A percentile compares a stretch with the other conserved stretches of the same genome.
phyloP scores from a whole-genome alignment of 1,284 basidiomycete genomes.

The Ustilago cynodontis region DNA sequence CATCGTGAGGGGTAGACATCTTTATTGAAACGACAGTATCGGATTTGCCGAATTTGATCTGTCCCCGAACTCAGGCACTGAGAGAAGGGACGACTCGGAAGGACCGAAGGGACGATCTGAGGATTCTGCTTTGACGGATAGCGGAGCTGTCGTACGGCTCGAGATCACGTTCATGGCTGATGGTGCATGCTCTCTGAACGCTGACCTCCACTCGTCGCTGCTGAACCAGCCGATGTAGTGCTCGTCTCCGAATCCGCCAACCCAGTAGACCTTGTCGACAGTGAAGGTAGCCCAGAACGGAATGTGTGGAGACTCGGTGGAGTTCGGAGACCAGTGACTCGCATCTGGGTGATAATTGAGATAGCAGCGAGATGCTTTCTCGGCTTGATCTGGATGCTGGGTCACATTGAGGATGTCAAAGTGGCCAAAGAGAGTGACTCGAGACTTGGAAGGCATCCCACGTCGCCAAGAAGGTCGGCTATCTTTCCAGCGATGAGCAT shows the following conservation, averaged over 20 bases:
- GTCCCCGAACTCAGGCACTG: neutral
- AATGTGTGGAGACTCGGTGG: constrained; percentile 58
- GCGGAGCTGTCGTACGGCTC: neutral
- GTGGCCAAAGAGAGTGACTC: constrained; percentile 63
- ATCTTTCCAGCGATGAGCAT: constrained; percentile 45
- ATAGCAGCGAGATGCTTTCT: constrained; percentile 51
- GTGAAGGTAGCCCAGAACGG: constrained; percentile 63
- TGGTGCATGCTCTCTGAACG: constrained; percentile 15
- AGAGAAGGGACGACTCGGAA: neutral
- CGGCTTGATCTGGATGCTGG: constrained; percentile 12
- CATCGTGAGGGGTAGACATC: too few species aligned
- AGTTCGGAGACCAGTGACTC: constrained; percentile 57
- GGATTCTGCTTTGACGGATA: neutral
- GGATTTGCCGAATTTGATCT: neutral
- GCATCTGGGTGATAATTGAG: constrained; percentile 59
- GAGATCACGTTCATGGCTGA: neutral
- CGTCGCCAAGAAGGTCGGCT: constrained; percentile 62
- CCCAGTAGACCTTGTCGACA: constrained; percentile 58
- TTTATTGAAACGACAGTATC: neutral
- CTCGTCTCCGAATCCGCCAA: constrained; percentile 69
- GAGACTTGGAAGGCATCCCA: constrained; percentile 66
- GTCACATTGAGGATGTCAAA: constrained; percentile 47
- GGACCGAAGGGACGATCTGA: neutral
- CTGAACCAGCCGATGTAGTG: constrained; percentile 66
- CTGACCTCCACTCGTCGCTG: constrained; percentile 42